These are phyloP conservation scores for Camellia japonica DNA, from an alignment of 148 eudicot species.

Conservation along the genomic window DNA sequence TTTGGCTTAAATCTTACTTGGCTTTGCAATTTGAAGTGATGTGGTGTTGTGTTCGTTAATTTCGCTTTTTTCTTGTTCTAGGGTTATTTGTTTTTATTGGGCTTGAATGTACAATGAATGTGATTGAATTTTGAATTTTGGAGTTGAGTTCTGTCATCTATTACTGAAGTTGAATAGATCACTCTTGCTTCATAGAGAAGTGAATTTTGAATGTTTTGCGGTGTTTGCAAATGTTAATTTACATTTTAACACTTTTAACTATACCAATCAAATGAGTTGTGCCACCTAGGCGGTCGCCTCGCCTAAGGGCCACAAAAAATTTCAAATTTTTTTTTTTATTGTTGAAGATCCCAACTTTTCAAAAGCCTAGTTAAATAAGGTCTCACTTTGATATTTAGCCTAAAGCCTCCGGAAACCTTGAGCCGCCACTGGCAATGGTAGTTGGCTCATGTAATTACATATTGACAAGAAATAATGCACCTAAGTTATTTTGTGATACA, in stretches of 20 bases:
- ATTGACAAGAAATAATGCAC: neutral
- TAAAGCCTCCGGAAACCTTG: too few species aligned
- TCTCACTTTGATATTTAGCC: too few species aligned
- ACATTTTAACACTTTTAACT: neutral
- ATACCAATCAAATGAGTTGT: neutral
- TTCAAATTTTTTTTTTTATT: too few species aligned
- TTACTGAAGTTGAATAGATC: neutral
- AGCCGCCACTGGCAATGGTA: too few species aligned
- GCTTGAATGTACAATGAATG: neutral
- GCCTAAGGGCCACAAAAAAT: too few species aligned
- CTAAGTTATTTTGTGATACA: neutral
- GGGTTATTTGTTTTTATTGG: neutral
- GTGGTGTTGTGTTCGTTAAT: neutral
- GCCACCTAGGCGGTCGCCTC: too few species aligned
- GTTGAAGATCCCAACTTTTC: too few species aligned
- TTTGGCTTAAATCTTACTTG: neutral
- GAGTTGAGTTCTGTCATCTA: neutral
- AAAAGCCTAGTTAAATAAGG: too few species aligned
- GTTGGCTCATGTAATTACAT: too few species aligned
- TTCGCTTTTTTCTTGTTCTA: neutral
- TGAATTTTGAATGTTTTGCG: neutral
- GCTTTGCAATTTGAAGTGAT: constrained; percentile 1
- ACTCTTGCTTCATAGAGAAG: neutral
- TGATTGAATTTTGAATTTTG: neutral
- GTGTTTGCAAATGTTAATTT: neutral